A percentile compares a stretch with the other conserved stretches of the same genome.
Conservation (phyloP, 768 basidiomycete genomes). For the Leccinum olivaceopallidum region DNA sequence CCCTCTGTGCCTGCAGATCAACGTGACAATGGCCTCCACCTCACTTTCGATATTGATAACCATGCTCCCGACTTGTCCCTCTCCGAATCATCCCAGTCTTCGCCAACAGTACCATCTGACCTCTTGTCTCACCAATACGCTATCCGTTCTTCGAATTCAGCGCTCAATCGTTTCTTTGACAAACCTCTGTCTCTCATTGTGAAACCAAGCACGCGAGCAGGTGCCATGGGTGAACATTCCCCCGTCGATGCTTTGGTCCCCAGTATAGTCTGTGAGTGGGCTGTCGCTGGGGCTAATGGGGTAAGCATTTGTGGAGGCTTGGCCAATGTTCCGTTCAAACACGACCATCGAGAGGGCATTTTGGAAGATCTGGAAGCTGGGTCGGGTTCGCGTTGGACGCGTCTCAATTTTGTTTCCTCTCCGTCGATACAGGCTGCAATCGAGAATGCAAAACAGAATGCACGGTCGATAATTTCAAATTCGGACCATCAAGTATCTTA, state of each 20-base stretch:
- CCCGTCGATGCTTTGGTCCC: conserved; percentile 90
- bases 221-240: conserved; percentile 89
- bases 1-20: too few species aligned
- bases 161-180: conserved; percentile 87
- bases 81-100: neutral
- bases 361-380: conserved; percentile 12
- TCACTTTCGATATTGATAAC: too few species aligned
- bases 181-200: conserved; percentile 82
- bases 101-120: conserved; percentile 18
- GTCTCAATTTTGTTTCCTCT: conserved; percentile 77
- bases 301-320: conserved; percentile 45
- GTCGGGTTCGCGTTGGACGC: conserved; percentile 46
- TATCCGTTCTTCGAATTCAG: conserved; percentile 63
- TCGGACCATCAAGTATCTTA: conserved; percentile 84
- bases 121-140: conserved; percentile 77
- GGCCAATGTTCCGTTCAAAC: conserved; percentile 34
- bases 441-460: conserved; percentile 54
- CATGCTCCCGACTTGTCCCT: too few species aligned
- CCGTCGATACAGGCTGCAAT: conserved; percentile 57
- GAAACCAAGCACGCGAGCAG: conserved; percentile 82
- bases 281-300: conserved; percentile 43
- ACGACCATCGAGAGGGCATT: neutral
- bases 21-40: too few species aligned
- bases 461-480: conserved; percentile 60
- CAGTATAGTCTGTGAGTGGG: conserved; percentile 83